Percentiles rank a stretch among this genome's conserved stretches.
phyloP scores from a whole-genome alignment of 2,329 filamentous ascomycete species.

The Diaporthe amygdali region DNA sequence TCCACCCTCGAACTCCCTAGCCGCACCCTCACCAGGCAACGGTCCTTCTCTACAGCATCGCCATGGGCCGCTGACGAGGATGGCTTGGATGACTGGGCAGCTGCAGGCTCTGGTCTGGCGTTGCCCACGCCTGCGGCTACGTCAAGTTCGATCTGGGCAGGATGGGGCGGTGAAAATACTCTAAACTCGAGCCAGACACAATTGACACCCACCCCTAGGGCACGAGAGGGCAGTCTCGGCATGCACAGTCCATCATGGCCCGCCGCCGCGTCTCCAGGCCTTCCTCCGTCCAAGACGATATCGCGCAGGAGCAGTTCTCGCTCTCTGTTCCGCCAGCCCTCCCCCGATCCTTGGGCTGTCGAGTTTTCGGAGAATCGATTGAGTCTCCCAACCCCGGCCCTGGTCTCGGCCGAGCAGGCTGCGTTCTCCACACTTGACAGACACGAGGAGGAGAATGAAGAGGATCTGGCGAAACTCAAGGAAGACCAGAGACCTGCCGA shows the following conservation, averaged over 20 bases:
- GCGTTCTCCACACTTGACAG: constrained; percentile 22
- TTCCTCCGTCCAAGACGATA: constrained; percentile 34
- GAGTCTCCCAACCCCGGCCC: constrained; percentile 16
- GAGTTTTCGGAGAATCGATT: constrained; percentile 33
- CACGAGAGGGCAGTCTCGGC: constrained; percentile 38
- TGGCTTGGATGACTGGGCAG: constrained; percentile 44
- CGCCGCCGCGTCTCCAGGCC: constrained; percentile 40
- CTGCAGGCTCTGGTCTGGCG: constrained; percentile 33
- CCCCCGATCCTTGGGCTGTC: constrained; percentile 48
- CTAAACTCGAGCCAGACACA: constrained; percentile 30
- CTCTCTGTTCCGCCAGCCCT: constrained; percentile 37
- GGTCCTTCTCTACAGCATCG: constrained; percentile 37
- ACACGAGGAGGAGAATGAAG: constrained; percentile 20
- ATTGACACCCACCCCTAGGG: constrained; percentile 32
- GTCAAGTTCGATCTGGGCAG: constrained; percentile 35
- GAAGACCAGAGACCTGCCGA: neutral
- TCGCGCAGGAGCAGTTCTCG: constrained; percentile 26
- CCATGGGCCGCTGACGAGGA: constrained; percentile 49
- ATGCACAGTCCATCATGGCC: constrained; percentile 48
- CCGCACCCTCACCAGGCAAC: constrained; percentile 34
- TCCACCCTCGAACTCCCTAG: constrained; percentile 40
- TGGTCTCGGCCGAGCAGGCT: constrained; percentile 24
- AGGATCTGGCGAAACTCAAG: neutral
- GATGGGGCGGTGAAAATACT: constrained; percentile 32
- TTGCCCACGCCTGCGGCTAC: constrained; percentile 28